Base-by-base conservation (phyloP, 768 basidiomycete genomes). In the Auriscalpium orientale region DNA sequence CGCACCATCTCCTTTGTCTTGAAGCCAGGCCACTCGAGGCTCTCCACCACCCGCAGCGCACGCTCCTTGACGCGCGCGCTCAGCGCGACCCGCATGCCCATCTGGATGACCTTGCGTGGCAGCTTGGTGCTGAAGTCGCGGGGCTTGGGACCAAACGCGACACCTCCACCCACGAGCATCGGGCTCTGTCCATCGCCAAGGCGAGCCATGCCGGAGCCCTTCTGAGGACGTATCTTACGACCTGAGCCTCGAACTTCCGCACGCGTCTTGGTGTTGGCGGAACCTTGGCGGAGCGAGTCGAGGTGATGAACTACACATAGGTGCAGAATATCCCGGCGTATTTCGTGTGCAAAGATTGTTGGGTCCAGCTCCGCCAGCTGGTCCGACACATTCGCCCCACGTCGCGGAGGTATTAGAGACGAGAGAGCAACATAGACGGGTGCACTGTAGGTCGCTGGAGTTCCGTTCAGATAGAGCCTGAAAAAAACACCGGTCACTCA, bases 311-410 rank as follows among this genome's bases (percentile, higher is more conserved):
- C 81, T 36, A 94, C 86, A 66, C 94, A 95, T 46, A 92, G 80
- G 69, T 98, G 95, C 3, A 98, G 81, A 59, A 99, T 89, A 69
- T 98, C 95, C 20, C 84, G 82, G 50, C 95, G 89, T 46, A 94
- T 82, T 43, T 94, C 91, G 62, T 91, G 85, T 58, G 81, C 77
- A 72, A 98, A 99, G 34, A 98, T 86, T n/a, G 80, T 77, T 1
- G 87, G 83, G 66, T 91, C 81, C 33, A 91, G 80, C 59, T 79
- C 76, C 38, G 86, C 85, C 11, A 86, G 73, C 49, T 75, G 68
- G 10, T 74, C 71, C 47, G 75, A 71, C 13, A 73, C 62, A 2
- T 70, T 63, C 20, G 73, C 69, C 18, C 74, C 71, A 38, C 72
- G 64, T 36, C 68, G 67, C 35, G 74, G 71, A 59, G 74, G 78